These are phyloP conservation scores for Spergularia azorica DNA, from an alignment of 179 eudicot genomes.

Conservation along the genomic window DNA sequence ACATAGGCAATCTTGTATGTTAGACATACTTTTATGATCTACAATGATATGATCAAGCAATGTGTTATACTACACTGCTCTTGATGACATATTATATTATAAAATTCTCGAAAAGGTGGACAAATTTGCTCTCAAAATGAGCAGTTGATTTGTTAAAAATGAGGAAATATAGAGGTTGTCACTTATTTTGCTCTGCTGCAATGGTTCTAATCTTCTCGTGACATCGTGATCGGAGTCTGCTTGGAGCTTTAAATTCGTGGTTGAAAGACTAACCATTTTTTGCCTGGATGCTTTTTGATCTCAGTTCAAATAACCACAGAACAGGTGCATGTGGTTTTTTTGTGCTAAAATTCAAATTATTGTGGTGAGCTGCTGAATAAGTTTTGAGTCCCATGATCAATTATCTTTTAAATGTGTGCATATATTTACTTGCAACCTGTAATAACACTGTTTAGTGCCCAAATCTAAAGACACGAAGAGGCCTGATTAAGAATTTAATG, in stretches of 20 bases:
- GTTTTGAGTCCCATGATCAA: not conserved
- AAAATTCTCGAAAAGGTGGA: too few relatives aligned
- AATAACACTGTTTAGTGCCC: not conserved
- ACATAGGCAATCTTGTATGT: too few relatives aligned
- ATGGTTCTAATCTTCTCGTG: too few relatives aligned
- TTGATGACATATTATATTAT: too few relatives aligned
- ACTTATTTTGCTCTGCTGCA: too few relatives aligned
- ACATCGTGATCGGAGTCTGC: too few relatives aligned
- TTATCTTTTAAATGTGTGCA: not conserved
- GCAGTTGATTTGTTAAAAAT: too few relatives aligned
- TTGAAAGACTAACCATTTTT: not conserved
- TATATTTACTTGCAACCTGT: not conserved
- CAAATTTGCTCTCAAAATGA: too few relatives aligned
- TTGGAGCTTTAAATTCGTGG: not conserved
- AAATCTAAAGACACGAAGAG: not conserved
- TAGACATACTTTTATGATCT: too few relatives aligned
- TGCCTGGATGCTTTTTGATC: not conserved
- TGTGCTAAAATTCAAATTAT: not conserved
- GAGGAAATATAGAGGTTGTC: too few relatives aligned
- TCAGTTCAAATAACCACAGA: not conserved
- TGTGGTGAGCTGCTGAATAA: not conserved
- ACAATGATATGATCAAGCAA: too few relatives aligned
- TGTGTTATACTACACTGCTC: too few relatives aligned
- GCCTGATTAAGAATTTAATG: constrained; percentile 10
- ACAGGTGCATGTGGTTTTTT: not conserved